These are phyloP conservation scores for Cladophialophora bantiana DNA, from an alignment of 2,329 filamentous ascomycete species.

Conservation along the genomic window DNA sequence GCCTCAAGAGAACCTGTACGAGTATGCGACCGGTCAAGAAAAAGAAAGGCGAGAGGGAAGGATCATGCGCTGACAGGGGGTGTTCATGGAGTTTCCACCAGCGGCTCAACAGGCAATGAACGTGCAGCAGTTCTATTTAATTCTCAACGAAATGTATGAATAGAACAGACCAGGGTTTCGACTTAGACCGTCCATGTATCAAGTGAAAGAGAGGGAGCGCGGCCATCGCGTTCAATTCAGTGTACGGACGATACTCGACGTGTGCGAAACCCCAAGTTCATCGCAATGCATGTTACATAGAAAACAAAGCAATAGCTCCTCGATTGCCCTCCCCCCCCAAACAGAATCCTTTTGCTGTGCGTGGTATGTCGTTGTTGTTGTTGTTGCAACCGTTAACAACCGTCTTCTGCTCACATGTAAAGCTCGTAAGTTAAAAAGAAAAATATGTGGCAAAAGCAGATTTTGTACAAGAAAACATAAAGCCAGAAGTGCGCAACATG, in stretches of 20 bases:
- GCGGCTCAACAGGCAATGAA: too few species aligned
- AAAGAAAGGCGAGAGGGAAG: neutral
- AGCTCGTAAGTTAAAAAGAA: neutral
- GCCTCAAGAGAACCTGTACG: neutral
- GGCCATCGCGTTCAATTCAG: too few species aligned
- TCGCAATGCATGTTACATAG: neutral
- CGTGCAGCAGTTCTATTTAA: too few species aligned
- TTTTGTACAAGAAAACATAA: constrained; percentile 9
- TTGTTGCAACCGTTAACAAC: neutral
- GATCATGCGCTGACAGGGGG: neutral
- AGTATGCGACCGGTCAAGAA: neutral
- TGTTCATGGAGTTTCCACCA: too few species aligned
- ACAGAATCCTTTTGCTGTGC: neutral
- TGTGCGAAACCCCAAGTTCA: too few species aligned
- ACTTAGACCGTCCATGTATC: too few species aligned
- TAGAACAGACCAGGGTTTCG: too few species aligned
- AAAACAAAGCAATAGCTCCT: neutral
- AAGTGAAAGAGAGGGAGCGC: too few species aligned
- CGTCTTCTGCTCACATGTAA: neutral
- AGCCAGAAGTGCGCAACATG: neutral
- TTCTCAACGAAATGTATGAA: too few species aligned
- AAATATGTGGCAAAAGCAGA: neutral
- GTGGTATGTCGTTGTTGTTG: neutral
- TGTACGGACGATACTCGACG: too few species aligned
- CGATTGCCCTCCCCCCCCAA: neutral